A percentile compares a stretch with the other conserved stretches of the same genome.
Conservation (phyloP, 139 green algal genomes). For the Auxenochlorella protothecoides region DNA sequence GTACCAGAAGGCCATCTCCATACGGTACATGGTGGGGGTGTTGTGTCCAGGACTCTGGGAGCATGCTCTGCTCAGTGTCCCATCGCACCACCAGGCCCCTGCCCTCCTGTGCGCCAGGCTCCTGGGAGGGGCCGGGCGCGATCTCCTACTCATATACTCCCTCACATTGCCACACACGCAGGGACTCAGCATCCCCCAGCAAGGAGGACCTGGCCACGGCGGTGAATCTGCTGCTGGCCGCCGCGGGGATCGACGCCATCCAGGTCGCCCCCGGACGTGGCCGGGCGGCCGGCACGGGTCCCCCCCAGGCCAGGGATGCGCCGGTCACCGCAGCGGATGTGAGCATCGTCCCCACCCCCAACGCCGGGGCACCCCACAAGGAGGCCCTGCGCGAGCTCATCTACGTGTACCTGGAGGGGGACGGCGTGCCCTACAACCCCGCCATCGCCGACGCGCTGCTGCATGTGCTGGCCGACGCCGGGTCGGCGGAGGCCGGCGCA, state of each 20-base stretch:
- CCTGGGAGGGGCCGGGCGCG: no score
- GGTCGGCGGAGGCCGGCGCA: constrained; percentile 59
- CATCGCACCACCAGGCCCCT: no score
- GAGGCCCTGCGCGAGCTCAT: constrained; percentile 30
- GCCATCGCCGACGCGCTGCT: constrained; percentile 54
- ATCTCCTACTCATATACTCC: no score
- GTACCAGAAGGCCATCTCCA: constrained; percentile 19
- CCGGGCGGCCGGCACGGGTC: not conserved
- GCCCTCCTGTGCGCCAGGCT: no score
- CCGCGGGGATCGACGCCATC: constrained; percentile 30
- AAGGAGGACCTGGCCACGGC: constrained; percentile 21
- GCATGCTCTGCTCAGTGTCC: no score
- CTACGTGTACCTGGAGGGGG: constrained; percentile 25
- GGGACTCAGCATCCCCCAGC: constrained; percentile 2
- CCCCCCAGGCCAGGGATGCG: not conserved
- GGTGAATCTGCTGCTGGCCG: constrained; percentile 25
- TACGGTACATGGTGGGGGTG: constrained; percentile 13
- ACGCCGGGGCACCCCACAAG: not conserved
- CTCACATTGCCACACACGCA: not conserved
- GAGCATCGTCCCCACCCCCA: constrained; percentile 14
- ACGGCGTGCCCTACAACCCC: constrained; percentile 36
- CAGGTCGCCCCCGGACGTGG: not conserved
- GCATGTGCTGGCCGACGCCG: constrained; percentile 40
- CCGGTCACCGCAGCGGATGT: constrained; percentile 15
- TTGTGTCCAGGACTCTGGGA: no score